Evolutionary conservation across 2,329 filamentous ascomycete genomes (phyloP).

Genomic region (Blumeriella jaapii): DNA sequence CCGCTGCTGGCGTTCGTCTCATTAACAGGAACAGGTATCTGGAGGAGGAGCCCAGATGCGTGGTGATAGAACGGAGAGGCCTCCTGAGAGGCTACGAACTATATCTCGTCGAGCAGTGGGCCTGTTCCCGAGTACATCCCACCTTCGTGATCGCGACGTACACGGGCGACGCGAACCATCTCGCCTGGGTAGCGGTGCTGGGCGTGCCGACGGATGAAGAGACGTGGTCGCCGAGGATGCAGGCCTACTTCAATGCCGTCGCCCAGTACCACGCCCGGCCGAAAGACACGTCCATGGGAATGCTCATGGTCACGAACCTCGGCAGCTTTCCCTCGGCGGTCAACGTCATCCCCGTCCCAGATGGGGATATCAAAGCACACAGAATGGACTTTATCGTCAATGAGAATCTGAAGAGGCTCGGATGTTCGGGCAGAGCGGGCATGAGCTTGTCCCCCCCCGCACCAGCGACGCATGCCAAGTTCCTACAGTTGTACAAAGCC

Average conservation of each 20-base stretch:
- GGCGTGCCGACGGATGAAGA: constrained; percentile 71
- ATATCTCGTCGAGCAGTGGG: constrained; percentile 96
- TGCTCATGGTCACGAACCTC: constrained; percentile 87
- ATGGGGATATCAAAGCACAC: constrained; percentile 72
- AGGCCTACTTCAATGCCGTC: constrained; percentile 76
- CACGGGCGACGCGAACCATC: constrained; percentile 73
- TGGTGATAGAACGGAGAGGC: constrained; percentile 59
- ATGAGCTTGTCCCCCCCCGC: constrained; percentile 70
- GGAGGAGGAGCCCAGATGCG: constrained; percentile 70
- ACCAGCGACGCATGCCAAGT: constrained; percentile 77
- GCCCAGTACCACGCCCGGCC: constrained; percentile 75
- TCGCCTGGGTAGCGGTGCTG: constrained; percentile 68
- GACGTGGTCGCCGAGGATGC: constrained; percentile 67
- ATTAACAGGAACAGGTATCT: constrained; percentile 48
- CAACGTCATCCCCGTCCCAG: constrained; percentile 82
- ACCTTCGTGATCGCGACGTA: constrained; percentile 89
- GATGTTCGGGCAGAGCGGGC: constrained; percentile 81
- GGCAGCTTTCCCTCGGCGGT: constrained; percentile 84
- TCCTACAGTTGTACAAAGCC: constrained; percentile 79
- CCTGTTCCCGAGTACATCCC: constrained; percentile 79
- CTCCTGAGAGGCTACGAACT: constrained; percentile 76
- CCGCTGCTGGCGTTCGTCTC: neutral
- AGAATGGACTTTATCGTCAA: constrained; percentile 84
- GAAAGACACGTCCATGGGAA: constrained; percentile 71
- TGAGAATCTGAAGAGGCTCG: constrained; percentile 82